A percentile compares a stretch with the other conserved stretches of the same genome.
Evolutionary conservation across 2,329 filamentous ascomycete species (phyloP).

Genomic region (Penicillium sp.): DNA sequence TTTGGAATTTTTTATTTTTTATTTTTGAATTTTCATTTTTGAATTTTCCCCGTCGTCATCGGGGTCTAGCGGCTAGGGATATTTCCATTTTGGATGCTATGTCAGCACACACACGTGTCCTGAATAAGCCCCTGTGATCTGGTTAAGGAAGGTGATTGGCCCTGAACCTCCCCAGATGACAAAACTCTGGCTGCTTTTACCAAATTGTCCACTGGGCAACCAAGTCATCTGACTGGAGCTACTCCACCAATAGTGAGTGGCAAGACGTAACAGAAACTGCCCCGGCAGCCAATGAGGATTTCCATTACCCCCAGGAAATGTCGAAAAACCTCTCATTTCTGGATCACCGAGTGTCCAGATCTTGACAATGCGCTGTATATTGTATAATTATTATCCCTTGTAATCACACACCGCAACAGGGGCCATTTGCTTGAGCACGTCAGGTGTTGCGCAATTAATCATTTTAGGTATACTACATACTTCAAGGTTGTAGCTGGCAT

Average conservation of each 20-base stretch:
- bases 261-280: slow-evolving; percentile 42
- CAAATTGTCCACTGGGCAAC: not conserved
- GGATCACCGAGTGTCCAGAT: slow-evolving; percentile 14
- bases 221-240: slow-evolving; percentile 35
- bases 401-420: slow-evolving; percentile 4
- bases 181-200: slow-evolving; percentile 17
- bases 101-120: slow-evolving; percentile 12
- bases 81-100: slow-evolving; percentile 1
- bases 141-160: not conserved
- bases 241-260: slow-evolving; percentile 18
- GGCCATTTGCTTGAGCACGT: not conserved
- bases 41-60: slow-evolving; percentile 12
- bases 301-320: slow-evolving; percentile 29
- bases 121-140: slow-evolving; percentile 1
- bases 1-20: slow-evolving; percentile 6
- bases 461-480: not conserved
- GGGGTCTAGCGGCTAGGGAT: slow-evolving; percentile 7
- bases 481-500: not conserved
- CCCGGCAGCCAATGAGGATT: slow-evolving; percentile 31
- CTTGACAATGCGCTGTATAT: not conserved
- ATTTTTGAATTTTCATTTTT: not conserved
- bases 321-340: slow-evolving; percentile 17
- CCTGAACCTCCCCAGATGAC: not conserved
- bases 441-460: not conserved
- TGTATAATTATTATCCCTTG: not conserved